Conservation (phyloP, 1,284 basidiomycete species). For the Heterobasidion occidentale region DNA sequence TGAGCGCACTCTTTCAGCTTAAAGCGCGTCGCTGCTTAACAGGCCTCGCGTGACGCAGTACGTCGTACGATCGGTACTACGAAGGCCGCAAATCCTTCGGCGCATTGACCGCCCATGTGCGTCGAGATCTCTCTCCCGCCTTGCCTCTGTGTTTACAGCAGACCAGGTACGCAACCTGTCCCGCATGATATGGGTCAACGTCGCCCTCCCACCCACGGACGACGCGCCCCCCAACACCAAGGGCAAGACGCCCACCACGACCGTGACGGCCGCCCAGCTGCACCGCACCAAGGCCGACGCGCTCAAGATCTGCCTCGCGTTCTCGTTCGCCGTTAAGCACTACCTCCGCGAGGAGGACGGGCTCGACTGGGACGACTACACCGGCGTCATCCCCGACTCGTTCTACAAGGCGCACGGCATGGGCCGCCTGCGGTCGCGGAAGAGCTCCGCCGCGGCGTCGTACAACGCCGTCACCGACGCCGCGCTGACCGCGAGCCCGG, state of each 20-base stretch:
- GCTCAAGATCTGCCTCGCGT: conserved; percentile 62
- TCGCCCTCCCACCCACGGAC: conserved; percentile 53
- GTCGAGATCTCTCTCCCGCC: conserved; percentile 14
- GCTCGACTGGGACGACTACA: conserved; percentile 56
- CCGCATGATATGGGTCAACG: conserved; percentile 74
- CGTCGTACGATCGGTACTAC: conserved; percentile 76
- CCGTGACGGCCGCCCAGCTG: conserved; percentile 48
- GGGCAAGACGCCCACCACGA: conserved; percentile 39
- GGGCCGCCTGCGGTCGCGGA: conserved; percentile 12
- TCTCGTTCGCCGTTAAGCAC: conserved; percentile 66
- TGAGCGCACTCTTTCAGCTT: conserved; percentile 5
- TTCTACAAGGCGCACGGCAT: conserved; percentile 30
- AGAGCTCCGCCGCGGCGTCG: conserved; percentile 32
- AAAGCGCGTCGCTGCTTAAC: background rate
- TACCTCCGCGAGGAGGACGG: conserved; percentile 76
- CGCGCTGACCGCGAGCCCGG: conserved; percentile 7
- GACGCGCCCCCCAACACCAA: conserved; percentile 31
- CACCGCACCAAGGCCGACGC: conserved; percentile 64
- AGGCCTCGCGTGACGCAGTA: conserved; percentile 29
- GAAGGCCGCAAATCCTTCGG: conserved; percentile 84
- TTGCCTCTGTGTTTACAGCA: background rate
- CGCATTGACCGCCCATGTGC: conserved; percentile 49
- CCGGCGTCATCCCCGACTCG: conserved; percentile 53
- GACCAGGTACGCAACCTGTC: conserved; percentile 52
- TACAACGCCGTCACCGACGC: conserved; percentile 26